phyloP scores from a whole-genome alignment of 1,284 basidiomycete genomes.

The Ustilago sp. region DNA sequence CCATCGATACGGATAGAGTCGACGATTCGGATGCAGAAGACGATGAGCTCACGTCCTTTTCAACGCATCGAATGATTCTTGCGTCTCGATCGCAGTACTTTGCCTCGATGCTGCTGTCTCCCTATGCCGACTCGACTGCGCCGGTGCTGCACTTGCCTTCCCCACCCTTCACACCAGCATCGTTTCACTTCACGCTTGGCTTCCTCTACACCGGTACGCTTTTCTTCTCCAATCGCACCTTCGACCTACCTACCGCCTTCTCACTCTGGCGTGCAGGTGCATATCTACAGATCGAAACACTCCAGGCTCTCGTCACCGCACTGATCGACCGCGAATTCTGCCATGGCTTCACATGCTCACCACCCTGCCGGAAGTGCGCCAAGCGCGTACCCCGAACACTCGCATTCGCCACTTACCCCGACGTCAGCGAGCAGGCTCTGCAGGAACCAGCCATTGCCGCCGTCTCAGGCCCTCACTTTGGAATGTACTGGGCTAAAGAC shows the following conservation, averaged over 20 bases:
- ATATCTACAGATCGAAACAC: conserved; percentile 79
- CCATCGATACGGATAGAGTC: conserved; percentile 38
- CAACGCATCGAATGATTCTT: conserved; percentile 91
- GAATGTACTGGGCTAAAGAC: conserved; percentile 62
- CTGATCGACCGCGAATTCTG: conserved; percentile 64
- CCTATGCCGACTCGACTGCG: conserved; percentile 72
- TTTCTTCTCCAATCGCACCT: conserved; percentile 88
- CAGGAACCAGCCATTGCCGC: conserved; percentile 40
- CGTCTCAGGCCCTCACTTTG: conserved; percentile 55
- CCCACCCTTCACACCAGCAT: conserved; percentile 93
- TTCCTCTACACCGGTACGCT: conserved; percentile 94
- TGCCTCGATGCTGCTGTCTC: conserved; percentile 77
- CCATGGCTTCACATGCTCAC: conserved; percentile 60
- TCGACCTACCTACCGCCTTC: conserved; percentile 91
- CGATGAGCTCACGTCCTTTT: conserved; percentile 73
- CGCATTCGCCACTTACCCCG: conserved; percentile 52
- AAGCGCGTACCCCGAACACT: conserved; percentile 61
- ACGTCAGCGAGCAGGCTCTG: conserved; percentile 55
- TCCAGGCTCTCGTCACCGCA: conserved; percentile 47
- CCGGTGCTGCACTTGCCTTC: conserved; percentile 52
- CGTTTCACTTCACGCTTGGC: conserved; percentile 92
- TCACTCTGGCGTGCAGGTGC: conserved; percentile 85
- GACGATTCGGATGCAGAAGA: conserved; percentile 47
- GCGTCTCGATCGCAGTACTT: conserved; percentile 91
- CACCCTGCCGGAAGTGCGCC: conserved; percentile 61